Base-by-base conservation (phyloP, 139 green algal species). In the Closterium sp. region DNA sequence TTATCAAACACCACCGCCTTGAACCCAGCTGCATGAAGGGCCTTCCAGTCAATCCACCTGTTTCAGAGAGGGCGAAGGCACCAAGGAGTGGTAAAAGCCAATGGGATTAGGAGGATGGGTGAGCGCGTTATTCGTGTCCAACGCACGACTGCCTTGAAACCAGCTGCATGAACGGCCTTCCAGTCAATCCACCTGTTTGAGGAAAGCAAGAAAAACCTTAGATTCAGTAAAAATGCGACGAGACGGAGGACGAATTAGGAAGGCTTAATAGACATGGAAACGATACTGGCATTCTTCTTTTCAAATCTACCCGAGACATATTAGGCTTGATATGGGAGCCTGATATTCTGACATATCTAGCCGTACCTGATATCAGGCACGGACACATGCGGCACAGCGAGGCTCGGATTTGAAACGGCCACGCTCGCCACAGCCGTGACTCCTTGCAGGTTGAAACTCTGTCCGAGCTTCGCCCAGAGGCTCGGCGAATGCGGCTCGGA, bases 71-170 rank as follows among this genome's bases (percentile, higher is more conserved):
- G 32, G 32, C 3, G 32, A 38, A 38, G 32, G 32, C 32, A 38
- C 32, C 32, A 38, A 38, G 32, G 32, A 38, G 32, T 38, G 32
- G 32, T 38, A 38, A 38, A 38, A 38, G 32, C 32, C 2, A 38
- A 38, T 38, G 32, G 32, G 3, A 38, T 7, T 38, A 38, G 32
- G 32, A 38, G 32, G 32, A 38, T 38, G 32, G 32, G 93, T 95
- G 21, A 95, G 31, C 1, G 93, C 94, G 88, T 94, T 94, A 79
- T 95, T 91, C 91, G 94, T 92, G 50, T 92, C 89, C 13, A 92
- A 38, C 13, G n/a, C n/a, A 92, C 85, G 2, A 70, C 89, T n/a
- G 2, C 89, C 89, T 89, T 31, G 89, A 92, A 92, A 0, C 89
- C 89, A 2, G 89, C 89, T 31, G 19, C 70, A 70, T 73, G 27